Base-by-base conservation (phyloP, 805 yeast genomes). In the Candida xyloterini region DNA sequence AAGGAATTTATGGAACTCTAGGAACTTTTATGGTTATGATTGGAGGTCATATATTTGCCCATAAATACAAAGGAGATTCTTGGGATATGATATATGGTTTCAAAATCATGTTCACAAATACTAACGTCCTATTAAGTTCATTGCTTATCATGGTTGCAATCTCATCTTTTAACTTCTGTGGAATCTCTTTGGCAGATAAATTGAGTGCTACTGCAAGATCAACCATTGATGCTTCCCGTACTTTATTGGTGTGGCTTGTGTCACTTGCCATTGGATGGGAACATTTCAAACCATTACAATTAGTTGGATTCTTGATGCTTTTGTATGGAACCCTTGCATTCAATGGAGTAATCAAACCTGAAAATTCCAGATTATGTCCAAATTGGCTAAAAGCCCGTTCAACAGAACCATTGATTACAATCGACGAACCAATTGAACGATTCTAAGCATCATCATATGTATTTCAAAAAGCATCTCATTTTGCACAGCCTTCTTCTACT, bases 261-360 rank as follows among this genome's bases (percentile, higher is more conserved):
- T 85, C 93, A 0, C 63, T 85, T 35, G 37, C 60, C 15, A 53
- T 84, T 47, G 93, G 91, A 3, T 85, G 93, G 95, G 93, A 85
- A 59, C 52, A 68, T 1, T 85, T 84, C 62, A 68, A 69, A 15
- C 51, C 64, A n/a, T 59, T 81, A 36, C 95, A 85, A 57, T 63
- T 79, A 15, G 21, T 73, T 14, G 95, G 93, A 0, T 85, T 85
- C 53, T 63, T 56, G 0, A 52, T 78, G 15, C 63, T 85, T 33
- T 88, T 83, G 6, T 69, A 74, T 44, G 95, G 95, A 9, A 84
- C 93, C 0, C 62, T 85, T 38, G 70, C 82, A 38, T 85, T 82
- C 66, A 85, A 85, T 53, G 84, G 83, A 3, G 84, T 81, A 1
- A 63, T 84, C 28, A 56, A 62, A n/a, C 73, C 81, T 3, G 78